These are phyloP conservation scores for Daldinia loculata DNA, from an alignment of 495 filamentous ascomycete species.

Conservation along the genomic window DNA sequence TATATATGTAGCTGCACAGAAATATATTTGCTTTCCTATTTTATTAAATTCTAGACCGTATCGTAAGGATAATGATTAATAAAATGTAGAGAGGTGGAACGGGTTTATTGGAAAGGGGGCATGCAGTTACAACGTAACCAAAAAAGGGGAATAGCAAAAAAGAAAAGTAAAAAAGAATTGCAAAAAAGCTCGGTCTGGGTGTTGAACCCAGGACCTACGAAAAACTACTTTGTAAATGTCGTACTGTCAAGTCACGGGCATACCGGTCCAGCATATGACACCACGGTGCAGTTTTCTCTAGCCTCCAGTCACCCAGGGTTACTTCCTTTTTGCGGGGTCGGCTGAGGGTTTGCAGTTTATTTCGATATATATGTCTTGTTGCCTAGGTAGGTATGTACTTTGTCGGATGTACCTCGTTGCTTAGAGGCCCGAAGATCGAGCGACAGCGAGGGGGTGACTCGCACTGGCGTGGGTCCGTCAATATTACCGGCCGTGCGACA, in stretches of 20 bases:
- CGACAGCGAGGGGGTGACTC: neutral
- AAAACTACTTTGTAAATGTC: conserved; percentile 1
- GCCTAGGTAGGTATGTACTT: neutral
- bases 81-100: neutral
- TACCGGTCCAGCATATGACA: conserved; percentile 14
- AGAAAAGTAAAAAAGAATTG: neutral
- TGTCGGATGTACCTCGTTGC: neutral
- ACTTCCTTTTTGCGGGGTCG: conserved; percentile 13
- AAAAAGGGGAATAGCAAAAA: neutral
- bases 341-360: conserved; percentile 3
- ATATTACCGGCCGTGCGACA: neutral
- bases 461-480: no score
- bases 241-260: conserved; percentile 10
- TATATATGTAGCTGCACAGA: no score
- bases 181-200: neutral
- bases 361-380: neutral
- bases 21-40: no score
- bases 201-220: conserved; percentile 4
- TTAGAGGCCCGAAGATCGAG: neutral
- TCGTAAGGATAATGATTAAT: no score
- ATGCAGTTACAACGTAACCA: neutral
- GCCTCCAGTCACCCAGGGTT: conserved; percentile 18
- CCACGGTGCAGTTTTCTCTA: conserved; percentile 14
- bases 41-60: no score
- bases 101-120: neutral